Conservation (phyloP, 306 rosid species). For the Urtica urens region DNA sequence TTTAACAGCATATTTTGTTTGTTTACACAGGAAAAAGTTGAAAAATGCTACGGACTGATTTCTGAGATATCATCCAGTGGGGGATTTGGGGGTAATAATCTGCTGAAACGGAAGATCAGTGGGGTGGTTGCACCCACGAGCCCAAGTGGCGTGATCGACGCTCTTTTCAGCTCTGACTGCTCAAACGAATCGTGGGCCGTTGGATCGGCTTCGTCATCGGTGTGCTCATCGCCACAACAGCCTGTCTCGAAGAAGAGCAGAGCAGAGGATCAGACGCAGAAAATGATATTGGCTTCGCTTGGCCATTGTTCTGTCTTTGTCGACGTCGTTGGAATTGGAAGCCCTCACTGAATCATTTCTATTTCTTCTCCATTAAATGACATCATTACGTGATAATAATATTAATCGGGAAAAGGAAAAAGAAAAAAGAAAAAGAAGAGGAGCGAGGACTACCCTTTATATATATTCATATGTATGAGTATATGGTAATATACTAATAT, state of each 20-base stretch:
- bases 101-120: slow-evolving; percentile 37
- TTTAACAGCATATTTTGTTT: neutral
- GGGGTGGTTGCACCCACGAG: slow-evolving; percentile 46
- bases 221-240: slow-evolving; percentile 32
- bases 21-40: slow-evolving; percentile 57
- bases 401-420: neutral
- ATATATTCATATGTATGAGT: slow-evolving; percentile 13
- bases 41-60: slow-evolving; percentile 51
- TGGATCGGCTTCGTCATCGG: slow-evolving; percentile 32
- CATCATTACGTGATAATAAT: neutral
- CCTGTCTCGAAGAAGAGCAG: slow-evolving; percentile 57
- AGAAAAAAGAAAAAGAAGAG: neutral
- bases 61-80: slow-evolving; percentile 25
- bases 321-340: slow-evolving; percentile 43
- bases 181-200: slow-evolving; percentile 76
- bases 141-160: slow-evolving; percentile 77
- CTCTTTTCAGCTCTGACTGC: slow-evolving; percentile 48
- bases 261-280: slow-evolving; percentile 34
- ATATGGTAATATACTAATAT: too few relatives aligned
- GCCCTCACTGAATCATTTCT: slow-evolving; percentile 27
- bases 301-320: slow-evolving; percentile 37
- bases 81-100: slow-evolving; percentile 8
- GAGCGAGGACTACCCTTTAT: neutral
- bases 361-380: neutral
- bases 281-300: slow-evolving; percentile 38